Evolutionary conservation across 2,329 filamentous ascomycete species (phyloP).

Genomic region (Paecilomyces fulvus): DNA sequence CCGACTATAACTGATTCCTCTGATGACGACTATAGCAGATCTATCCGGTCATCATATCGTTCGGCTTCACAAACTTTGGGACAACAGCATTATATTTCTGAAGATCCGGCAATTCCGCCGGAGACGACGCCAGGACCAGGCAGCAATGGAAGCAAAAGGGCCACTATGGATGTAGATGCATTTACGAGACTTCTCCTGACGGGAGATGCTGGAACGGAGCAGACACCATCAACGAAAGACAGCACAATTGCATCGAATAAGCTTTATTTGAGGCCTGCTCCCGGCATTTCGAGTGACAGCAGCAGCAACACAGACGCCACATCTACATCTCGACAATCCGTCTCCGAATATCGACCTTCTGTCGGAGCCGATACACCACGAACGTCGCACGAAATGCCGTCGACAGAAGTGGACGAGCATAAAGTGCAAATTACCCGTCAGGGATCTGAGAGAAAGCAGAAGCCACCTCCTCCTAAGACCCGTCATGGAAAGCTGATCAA

Average conservation of each 20-base stretch:
- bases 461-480: slow-evolving; percentile 66
- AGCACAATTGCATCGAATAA: not conserved
- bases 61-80: not conserved
- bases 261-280: slow-evolving; percentile 5
- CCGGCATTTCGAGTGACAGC: slow-evolving; percentile 19
- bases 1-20: slow-evolving; percentile 2
- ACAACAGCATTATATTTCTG: not conserved
- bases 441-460: slow-evolving; percentile 45
- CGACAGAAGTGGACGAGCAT: slow-evolving; percentile 43
- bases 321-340: slow-evolving; percentile 51
- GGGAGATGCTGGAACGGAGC: slow-evolving; percentile 45
- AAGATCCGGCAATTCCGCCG: slow-evolving; percentile 16
- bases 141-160: slow-evolving; percentile 14
- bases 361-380: slow-evolving; percentile 43
- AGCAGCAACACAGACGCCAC: slow-evolving; percentile 51
- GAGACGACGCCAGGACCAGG: not conserved
- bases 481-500: slow-evolving; percentile 69
- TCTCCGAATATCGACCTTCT: slow-evolving; percentile 41
- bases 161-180: slow-evolving; percentile 63
- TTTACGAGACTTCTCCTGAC: slow-evolving; percentile 71
- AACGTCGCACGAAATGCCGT: slow-evolving; percentile 51
- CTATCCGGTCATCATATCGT: not conserved
- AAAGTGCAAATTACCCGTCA: not conserved
- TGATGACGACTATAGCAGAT: not conserved
- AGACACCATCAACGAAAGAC: slow-evolving; percentile 4